Evolutionary conservation across 1,139 yeast species (phyloP).

Genomic region (Debaryomyces robertsiae): DNA sequence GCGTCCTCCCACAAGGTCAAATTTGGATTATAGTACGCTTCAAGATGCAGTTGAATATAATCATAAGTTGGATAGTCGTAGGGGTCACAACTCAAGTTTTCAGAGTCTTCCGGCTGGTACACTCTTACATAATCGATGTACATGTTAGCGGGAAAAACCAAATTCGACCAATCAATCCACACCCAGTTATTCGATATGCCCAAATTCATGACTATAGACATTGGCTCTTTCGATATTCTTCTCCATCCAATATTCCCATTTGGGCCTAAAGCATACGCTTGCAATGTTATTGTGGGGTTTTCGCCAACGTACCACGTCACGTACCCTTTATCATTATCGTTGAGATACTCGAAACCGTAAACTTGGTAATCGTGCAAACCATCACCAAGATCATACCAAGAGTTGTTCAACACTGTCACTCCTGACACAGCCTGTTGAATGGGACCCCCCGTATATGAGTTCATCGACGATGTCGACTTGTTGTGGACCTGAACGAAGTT

Average conservation of each 20-base stretch:
- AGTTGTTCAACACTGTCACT: slow-evolving; percentile 63
- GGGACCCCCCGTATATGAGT: slow-evolving; percentile 81
- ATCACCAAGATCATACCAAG: slow-evolving; percentile 73
- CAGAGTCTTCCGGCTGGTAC: slow-evolving; percentile 64
- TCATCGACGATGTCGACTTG: slow-evolving; percentile 63
- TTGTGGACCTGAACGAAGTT: slow-evolving; percentile 68
- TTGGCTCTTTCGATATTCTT: slow-evolving; percentile 77
- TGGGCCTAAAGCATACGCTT: slow-evolving; percentile 68
- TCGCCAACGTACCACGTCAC: slow-evolving; percentile 81
- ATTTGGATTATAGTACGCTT: slow-evolving; percentile 65
- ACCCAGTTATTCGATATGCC: slow-evolving; percentile 86
- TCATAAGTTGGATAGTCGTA: slow-evolving; percentile 69
- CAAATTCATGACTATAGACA: slow-evolving; percentile 75
- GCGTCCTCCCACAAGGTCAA: slow-evolving; percentile 66
- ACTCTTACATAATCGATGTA: slow-evolving; percentile 75
- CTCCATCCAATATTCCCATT: slow-evolving; percentile 84
- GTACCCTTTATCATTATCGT: slow-evolving; percentile 69
- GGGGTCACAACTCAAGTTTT: slow-evolving; percentile 74
- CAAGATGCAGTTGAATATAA: slow-evolving; percentile 64
- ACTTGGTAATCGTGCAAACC: slow-evolving; percentile 57
- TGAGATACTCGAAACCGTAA: slow-evolving; percentile 75
- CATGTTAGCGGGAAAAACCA: slow-evolving; percentile 68
- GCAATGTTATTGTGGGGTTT: slow-evolving; percentile 62
- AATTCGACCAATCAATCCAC: slow-evolving; percentile 75
- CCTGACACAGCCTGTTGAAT: slow-evolving; percentile 84